Base-by-base conservation (phyloP, 345 rosid species). In the Salix exigua region DNA sequence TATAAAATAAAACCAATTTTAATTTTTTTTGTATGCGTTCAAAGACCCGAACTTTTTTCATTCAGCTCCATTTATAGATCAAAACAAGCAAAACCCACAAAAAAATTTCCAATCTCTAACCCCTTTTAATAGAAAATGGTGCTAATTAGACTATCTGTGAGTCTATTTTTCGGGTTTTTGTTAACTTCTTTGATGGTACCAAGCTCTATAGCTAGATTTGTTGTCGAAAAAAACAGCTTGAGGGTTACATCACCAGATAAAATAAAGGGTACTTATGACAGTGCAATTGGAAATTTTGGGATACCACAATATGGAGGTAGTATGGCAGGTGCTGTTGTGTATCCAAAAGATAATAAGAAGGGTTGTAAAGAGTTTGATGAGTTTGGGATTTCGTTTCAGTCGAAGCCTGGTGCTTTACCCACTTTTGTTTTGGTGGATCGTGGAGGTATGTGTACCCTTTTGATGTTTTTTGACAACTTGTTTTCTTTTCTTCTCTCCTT, bases 281-380 rank as follows among this genome's bases (percentile, higher is more conserved):
- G 92, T 84, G 99, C 98, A 17, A 96, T 96, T 70, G 99, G 98
- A 2, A 96, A 96, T 88, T 96, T 96, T 26, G 99, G 99, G 87
- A 92, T 96, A 58, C 99, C 99, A 33, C 93, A 96, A 80, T 96
- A 96, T 83, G 99, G 99, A 14, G 99, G 99, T n/a, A 93, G 97
- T 84, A 90, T 96, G 98, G 98, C 97, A 0, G 99, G 98, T 0
- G 79, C 88, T 21, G 97, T 92, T 65, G 66, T 80, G 72, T 96
- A 91, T 73, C 97, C 94, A 0, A 89, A 86, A 68, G 88, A 89
- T 70, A 93, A 96, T 78, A 86, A 48, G 81, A 91, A 93, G 80
- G 96, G 91, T 10, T 96, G 99, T 50, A 88, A 84, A 40, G 91
- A 83, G 64, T 93, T 90, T 70, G 81, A 85, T 72, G 90, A 82